Conservation (phyloP, 805 yeast species). For the Yamadazyma nakazawae region DNA sequence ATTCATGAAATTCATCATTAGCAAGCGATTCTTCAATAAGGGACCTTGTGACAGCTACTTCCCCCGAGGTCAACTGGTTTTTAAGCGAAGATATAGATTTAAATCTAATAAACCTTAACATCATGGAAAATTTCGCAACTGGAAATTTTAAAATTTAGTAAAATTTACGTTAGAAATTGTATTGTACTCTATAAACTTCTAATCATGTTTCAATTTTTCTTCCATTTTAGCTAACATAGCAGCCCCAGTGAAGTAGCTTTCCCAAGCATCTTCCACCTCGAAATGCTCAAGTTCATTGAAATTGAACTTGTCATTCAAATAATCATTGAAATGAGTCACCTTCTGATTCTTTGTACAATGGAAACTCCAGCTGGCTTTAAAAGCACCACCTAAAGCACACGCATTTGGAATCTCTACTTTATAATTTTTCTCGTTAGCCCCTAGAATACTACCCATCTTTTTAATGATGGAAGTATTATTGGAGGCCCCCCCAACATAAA, state of each 20-base stretch:
- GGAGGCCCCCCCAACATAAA: conserved; percentile 87
- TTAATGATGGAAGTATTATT: conserved; percentile 64
- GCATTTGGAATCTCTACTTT: conserved; percentile 80
- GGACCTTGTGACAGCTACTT: conserved; percentile 6
- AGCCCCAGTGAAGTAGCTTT: conserved; percentile 48
- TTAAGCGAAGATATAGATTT: conserved; percentile 10
- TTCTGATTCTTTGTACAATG: conserved; percentile 26
- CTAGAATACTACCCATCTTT: conserved; percentile 68
- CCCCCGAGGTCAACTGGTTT: conserved; percentile 4
- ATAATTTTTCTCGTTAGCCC: conserved; percentile 62
- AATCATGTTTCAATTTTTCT: conserved; percentile 16
- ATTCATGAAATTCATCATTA: conserved; percentile 11
- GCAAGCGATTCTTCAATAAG: conserved; percentile 11
- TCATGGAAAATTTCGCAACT: not conserved
- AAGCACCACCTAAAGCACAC: conserved; percentile 91
- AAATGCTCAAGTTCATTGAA: conserved; percentile 48
- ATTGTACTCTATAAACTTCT: conserved; percentile 1
- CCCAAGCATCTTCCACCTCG: conserved; percentile 43
- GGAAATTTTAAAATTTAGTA: not conserved
- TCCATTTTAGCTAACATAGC: conserved; percentile 51
- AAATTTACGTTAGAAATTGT: not conserved
- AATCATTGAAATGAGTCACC: conserved; percentile 45
- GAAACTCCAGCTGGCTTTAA: conserved; percentile 74
- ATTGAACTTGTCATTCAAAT: conserved; percentile 38
- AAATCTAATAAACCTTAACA: conserved; percentile 11